Evolutionary conservation across 352 stramenopile species (phyloP), one percentile per base, ranked within the genome.

Genomic region (Pythium guiyangense): DNA sequence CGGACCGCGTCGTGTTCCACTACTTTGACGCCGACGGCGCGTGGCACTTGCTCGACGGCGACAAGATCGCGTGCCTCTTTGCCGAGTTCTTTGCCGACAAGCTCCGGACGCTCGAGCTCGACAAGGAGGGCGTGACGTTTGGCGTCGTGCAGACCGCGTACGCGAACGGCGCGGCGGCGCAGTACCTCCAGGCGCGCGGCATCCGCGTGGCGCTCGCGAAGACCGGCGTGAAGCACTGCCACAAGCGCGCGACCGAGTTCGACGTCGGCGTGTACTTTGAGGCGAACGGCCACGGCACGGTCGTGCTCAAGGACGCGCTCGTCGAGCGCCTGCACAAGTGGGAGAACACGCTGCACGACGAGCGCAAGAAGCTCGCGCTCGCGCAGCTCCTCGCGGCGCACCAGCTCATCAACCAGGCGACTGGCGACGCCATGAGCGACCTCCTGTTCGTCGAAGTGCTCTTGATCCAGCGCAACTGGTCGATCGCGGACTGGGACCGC

Each of bases 241-340:
- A 99, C 73, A 84, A 97, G 52, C 95, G 96, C 60, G 92, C 96
- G 20, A 72, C 86, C 42, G 70, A 97, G 56, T 99, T 97, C 69
- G 97, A 99, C 74, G 87, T 99, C 58, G 97, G 97, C 35, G 88
- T 99, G 43, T 99, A 99, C 84, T 99, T 99, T 74, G 97, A 99
- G 75, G 90, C 97, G 34, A 99, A 99, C 77, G 97, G 97, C 49
- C 97, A 99, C 75, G 97, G 97, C 40, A 99, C 97, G 3, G 96
- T 99, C 27, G 71, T 99, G 25, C 96, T 99, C 70, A 96, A 90
- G 51, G 80, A 96, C 40, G 67, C 79, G 46, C 79, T 97, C 29
- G 81, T 92, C 43, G 80, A 92, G 27, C 85, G 88, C 49, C 74
- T 98, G 15, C 68, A 88, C 64, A 90, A 91, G 63, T 81, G 74